Conservation (phyloP, 225 moss, liverwort and hornwort genomes). For the Thuidium tamariscinum region DNA sequence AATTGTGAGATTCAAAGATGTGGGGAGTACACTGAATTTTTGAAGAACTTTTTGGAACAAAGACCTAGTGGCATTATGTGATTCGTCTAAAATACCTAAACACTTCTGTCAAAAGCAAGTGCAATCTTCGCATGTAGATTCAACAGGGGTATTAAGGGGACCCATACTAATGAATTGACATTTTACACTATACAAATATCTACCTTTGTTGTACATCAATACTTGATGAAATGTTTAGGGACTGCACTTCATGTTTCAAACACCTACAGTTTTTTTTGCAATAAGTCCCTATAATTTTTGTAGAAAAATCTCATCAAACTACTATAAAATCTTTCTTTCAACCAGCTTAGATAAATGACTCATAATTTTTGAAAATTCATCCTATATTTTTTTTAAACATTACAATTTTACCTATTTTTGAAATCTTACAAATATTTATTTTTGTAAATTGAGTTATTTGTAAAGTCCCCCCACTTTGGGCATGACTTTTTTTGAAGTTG, state of each 20-base stretch:
- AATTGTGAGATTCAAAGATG: background rate
- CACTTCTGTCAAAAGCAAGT: background rate
- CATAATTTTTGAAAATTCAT: background rate
- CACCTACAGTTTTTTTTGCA: no score
- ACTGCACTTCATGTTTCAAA: no score
- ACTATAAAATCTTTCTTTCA: background rate
- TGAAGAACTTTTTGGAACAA: background rate
- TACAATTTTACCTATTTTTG: background rate
- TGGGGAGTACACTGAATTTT: accelerated
- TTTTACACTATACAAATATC: no score
- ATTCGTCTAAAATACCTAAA: background rate
- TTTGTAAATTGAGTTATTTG: no score
- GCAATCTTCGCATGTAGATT: accelerated
- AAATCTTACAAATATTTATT: background rate
- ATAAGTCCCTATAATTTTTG: no score
- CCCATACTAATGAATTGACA: no score
- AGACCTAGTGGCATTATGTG: background rate
- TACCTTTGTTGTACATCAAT: no score
- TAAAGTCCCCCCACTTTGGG: no score
- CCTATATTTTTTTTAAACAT: no score
- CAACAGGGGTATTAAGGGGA: no score
- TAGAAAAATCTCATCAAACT: background rate
- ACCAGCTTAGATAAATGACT: background rate
- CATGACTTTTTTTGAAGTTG: no score
- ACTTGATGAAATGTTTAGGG: no score